Conservation (phyloP, 2,329 filamentous ascomycete species). For the Aureobasidium sp. region DNA sequence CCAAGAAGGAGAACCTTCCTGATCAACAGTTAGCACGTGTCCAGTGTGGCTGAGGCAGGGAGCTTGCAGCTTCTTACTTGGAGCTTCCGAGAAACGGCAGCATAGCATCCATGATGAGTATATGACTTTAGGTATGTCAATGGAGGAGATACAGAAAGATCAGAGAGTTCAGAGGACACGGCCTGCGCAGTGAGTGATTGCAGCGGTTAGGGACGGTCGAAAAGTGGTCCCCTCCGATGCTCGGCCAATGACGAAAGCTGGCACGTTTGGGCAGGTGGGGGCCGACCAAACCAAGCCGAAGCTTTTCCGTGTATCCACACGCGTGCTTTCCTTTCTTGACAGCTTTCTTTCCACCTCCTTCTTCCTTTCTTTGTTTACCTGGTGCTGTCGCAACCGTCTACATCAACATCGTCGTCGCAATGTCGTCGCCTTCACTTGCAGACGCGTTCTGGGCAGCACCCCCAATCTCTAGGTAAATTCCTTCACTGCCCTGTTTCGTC, state of each 20-base stretch:
- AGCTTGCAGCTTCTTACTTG: constrained; percentile 25
- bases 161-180: not conserved
- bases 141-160: not conserved
- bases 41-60: not conserved
- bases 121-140: not conserved
- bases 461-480: constrained; percentile 55
- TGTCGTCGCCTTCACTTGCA: constrained; percentile 25
- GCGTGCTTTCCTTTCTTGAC: constrained; percentile 4
- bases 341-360: constrained; percentile 2
- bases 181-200: constrained; percentile 14
- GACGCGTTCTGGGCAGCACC: constrained; percentile 58
- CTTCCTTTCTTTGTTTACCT: not conserved
- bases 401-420: constrained; percentile 15
- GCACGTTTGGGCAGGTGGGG: not conserved
- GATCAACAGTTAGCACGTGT: not conserved
- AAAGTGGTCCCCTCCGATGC: not conserved
- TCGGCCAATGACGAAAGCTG: not conserved
- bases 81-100: constrained; percentile 18
- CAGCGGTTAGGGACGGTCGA: not conserved
- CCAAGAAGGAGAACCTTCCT: constrained; percentile 42
- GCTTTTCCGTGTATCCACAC: constrained; percentile 1
- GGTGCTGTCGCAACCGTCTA: constrained; percentile 11
- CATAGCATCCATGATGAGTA: constrained; percentile 29
- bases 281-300: not conserved
- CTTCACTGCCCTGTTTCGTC: constrained; percentile 11